phyloP scores from a whole-genome alignment of 768 basidiomycete species.

The Udeniomyces megalosporus region DNA sequence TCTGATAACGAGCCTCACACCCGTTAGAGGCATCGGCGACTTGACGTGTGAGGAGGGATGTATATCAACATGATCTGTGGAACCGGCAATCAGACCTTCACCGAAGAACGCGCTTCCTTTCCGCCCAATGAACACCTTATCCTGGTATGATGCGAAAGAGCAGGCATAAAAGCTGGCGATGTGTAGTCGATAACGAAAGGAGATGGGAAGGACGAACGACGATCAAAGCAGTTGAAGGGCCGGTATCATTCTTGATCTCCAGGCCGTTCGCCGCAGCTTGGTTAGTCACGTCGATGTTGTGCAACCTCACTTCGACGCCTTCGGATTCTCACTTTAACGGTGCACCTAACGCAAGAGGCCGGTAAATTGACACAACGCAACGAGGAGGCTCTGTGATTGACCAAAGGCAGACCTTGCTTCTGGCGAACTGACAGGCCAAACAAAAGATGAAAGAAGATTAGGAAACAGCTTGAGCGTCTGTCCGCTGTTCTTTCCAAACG shows the following conservation, averaged over 20 bases:
- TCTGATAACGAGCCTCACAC: background rate
- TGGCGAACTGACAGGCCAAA: background rate
- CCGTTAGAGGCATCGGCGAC: background rate
- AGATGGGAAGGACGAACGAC: conserved; percentile 30
- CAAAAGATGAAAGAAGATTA: background rate
- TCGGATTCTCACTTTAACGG: no score
- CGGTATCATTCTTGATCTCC: no score
- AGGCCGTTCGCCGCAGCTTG: conserved; percentile 29
- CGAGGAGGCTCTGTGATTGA: background rate
- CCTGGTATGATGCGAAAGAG: conserved; percentile 46
- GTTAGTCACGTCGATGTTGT: conserved; percentile 53
- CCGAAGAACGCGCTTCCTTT: conserved; percentile 45
- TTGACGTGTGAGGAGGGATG: no score
- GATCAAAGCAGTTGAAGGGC: no score
- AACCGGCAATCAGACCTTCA: conserved; percentile 47
- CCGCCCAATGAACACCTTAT: conserved; percentile 49
- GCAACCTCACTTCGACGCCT: conserved; percentile 44
- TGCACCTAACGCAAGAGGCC: background rate
- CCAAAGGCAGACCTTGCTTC: background rate
- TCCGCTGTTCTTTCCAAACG: no score
- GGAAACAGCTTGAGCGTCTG: no score
- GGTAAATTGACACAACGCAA: no score
- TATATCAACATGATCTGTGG: conserved; percentile 39
- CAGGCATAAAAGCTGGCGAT: conserved; percentile 55
- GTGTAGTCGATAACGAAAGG: conserved; percentile 17